Base-by-base conservation (phyloP, 2,329 filamentous ascomycete genomes). In the Neopestalotiopsis rosae region DNA sequence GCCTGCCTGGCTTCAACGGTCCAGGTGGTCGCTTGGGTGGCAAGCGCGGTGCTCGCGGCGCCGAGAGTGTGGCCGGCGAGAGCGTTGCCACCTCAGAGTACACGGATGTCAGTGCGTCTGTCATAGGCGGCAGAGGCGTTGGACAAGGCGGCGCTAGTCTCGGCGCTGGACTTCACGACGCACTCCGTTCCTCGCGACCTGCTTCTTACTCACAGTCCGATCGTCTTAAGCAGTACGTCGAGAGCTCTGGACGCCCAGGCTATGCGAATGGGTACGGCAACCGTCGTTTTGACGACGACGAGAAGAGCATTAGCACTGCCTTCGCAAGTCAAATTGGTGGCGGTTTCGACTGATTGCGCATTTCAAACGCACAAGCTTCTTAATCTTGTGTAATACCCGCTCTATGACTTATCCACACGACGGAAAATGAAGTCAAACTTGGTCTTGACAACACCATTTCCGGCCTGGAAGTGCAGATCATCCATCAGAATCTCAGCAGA, bases 221-320 rank as follows among this genome's bases (percentile, higher is more conserved):
- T 78, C 94, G 96, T 62, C 87, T 99, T 71, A 97, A 96, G 83
- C 92, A 96, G 74, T 98, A 97, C 76, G 94, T 98, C 34, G 96
- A 98, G 80, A 94, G 91, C 74, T 92, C 91, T 70, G 91, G 91
- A 10, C 92, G 93, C 64, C 85, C 89, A 71, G 90, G 89, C 59
- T 86, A 86, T 34, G 85, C 88, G 71, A 93, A 91, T 78, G 89
- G 91, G 66, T 94, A 89, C 77, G 91, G 89, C 66, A 56, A 56
- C 28, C 92, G 91, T 75, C 86, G 85, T 66, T 90, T 92, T 71
- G 96, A 99, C 74, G 96, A 99, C 74, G 96, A 98, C 79, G 94
- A 96, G 76, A 94, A 96, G 82, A 98, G 95, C 81, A 90, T 98
- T 76, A 97, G 94, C 77, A 98, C 96, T 66, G 95, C 95, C 63